Evolutionary conservation across 2,329 filamentous ascomycete species (phyloP).

Genomic region (Paracamarosporium sp.): DNA sequence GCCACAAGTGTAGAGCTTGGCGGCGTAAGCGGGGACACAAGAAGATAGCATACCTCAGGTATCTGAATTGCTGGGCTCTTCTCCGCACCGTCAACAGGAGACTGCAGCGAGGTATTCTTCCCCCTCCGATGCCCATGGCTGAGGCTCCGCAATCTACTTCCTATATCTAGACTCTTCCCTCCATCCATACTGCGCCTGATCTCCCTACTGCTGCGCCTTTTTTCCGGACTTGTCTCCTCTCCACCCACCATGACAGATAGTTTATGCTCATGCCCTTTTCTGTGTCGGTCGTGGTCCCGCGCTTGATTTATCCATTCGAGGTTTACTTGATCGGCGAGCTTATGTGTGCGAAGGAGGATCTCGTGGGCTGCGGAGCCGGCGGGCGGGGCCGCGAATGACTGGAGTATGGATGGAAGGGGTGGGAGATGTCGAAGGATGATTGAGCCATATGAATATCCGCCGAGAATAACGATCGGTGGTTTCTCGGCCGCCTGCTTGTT

Average conservation of each 20-base stretch:
- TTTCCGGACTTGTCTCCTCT: constrained; percentile 52
- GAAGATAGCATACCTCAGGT: constrained; percentile 47
- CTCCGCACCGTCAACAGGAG: constrained; percentile 11
- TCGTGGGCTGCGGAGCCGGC: constrained; percentile 68
- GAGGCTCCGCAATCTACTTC: constrained; percentile 32
- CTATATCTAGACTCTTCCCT: constrained; percentile 44
- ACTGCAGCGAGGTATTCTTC: constrained; percentile 2
- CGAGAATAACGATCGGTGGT: constrained; percentile 62
- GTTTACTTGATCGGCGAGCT: constrained; percentile 70
- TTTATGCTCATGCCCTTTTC: constrained; percentile 23
- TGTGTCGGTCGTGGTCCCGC: constrained; percentile 26
- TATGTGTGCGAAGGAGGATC: constrained; percentile 72
- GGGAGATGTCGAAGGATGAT: constrained; percentile 79
- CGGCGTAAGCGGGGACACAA: constrained; percentile 56
- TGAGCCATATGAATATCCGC: constrained; percentile 91
- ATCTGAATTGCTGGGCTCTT: constrained; percentile 10
- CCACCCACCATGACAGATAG: constrained; percentile 51
- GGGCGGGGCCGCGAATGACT: constrained; percentile 62
- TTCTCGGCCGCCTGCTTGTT: neutral
- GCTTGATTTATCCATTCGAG: constrained; percentile 47
- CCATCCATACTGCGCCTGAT: constrained; percentile 38
- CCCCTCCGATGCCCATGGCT: constrained; percentile 25
- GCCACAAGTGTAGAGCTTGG: constrained; percentile 49
- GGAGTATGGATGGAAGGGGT: constrained; percentile 61
- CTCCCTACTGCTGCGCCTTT: constrained; percentile 52